Base-by-base conservation (phyloP, 768 basidiomycete genomes). In the Leccinum barrowsii region DNA sequence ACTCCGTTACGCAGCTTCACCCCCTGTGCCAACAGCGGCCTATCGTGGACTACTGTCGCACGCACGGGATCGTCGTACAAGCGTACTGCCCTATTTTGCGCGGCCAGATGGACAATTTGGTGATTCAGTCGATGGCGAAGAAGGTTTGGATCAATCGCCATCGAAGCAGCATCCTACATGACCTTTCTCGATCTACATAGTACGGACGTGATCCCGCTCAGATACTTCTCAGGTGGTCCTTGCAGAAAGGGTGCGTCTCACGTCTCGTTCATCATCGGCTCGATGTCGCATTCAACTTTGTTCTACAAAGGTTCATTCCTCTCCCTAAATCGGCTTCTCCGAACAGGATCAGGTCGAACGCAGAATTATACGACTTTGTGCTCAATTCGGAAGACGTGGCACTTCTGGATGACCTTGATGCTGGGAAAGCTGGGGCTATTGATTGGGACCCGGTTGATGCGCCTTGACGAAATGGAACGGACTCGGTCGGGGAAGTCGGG, bases 181-280 rank as follows among this genome's bases (percentile, higher is more conserved):
- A 12, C 30, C 5, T 24, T 48, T 15, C 1, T 48, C 24, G 21
- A 30, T 58, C 19, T 5, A 59, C 53, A 47, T 59, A 91, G 86
- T 72, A 85, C 61, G 71, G 73, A 49, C 82, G 83, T 55, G 82
- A 86, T 44, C 81, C 82, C 5, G 86, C 92, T 17, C 94, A 97
- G 66, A 78, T 96, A 48, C 80, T 97, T 15, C 75, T 97, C 56
- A 83, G 95, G 22, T 97, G 94, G 92, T 94, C 92, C 28, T 75
- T 98, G 37, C 94, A 97, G 70, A 84, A 81, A 67, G 85, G 86
- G 89, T 90, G 64, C 51, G 82, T 74, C 55, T 49, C 56, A 54
- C 48, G 56, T 52, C 46, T 51, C 17, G 35, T 54, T 52, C 7
- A 28, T 52, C 30, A n/a, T 24, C 15, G 4, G 19, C n/a, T 17